A percentile compares a stretch with the other conserved stretches of the same genome.
phyloP scores from a whole-genome alignment of 495 filamentous ascomycete species.

The Haplographium delicatum region DNA sequence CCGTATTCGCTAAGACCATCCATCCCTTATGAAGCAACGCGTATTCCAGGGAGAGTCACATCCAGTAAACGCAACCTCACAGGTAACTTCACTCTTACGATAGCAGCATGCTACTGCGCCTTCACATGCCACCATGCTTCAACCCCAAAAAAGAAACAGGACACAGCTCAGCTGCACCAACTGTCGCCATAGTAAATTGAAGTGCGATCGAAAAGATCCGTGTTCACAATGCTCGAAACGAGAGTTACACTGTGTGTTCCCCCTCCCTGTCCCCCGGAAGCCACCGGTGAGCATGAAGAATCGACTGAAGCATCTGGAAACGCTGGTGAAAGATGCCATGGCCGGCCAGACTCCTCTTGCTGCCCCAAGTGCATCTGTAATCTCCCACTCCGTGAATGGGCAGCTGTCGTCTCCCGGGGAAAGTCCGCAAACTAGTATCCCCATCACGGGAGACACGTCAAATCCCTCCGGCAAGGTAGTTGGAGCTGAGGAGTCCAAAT shows the following conservation, averaged over 20 bases:
- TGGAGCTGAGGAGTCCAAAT: conserved; percentile 26
- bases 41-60: no score
- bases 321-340: conserved; percentile 36
- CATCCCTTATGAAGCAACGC: no score
- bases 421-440: conserved; percentile 5
- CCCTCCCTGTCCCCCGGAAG: conserved; percentile 36
- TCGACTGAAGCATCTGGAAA: conserved; percentile 47
- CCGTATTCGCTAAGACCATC: no score
- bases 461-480: conserved; percentile 17
- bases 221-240: conserved; percentile 37
- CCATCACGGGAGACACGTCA: conserved; percentile 8
- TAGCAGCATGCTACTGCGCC: not conserved
- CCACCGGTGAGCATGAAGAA: conserved; percentile 42
- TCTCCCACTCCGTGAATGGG: no score
- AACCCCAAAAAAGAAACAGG: conserved; percentile 15
- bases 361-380: conserved; percentile 18
- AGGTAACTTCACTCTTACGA: not conserved
- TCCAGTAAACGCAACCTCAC: no score
- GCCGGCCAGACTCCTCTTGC: conserved; percentile 2
- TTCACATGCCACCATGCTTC: not conserved
- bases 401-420: conserved; percentile 19
- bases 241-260: conserved; percentile 39
- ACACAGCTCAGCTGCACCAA: conserved; percentile 20
- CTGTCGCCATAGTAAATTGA: conserved; percentile 20
- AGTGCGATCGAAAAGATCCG: conserved; percentile 23